Percentiles rank a stretch among this genome's conserved stretches.
Evolutionary conservation across 768 basidiomycete genomes (phyloP).

Genomic region (Trametes cingulata): DNA sequence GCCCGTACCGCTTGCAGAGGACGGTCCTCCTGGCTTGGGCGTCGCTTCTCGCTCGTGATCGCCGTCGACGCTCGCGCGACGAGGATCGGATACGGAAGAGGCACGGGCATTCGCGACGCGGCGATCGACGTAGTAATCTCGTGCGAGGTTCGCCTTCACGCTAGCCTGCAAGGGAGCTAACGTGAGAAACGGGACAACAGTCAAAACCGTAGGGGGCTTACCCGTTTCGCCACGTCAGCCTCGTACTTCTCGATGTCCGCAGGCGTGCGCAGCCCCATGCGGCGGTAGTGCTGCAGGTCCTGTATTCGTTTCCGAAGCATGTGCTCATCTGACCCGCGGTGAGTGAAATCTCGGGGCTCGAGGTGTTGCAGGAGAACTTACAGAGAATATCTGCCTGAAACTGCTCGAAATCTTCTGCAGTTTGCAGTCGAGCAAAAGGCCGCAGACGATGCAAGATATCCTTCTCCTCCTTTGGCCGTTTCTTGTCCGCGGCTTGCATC

Average conservation of each 20-base stretch:
- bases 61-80: conserved; percentile 43
- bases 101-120: conserved; percentile 51
- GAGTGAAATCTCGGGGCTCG: too few species aligned
- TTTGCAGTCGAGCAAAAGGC: conserved; percentile 89
- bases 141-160: conserved; percentile 56
- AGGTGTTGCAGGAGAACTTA: conserved; percentile 40
- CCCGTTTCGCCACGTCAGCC: conserved; percentile 68
- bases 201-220: conserved; percentile 38
- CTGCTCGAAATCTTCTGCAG: conserved; percentile 86
- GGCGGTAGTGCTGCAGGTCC: conserved; percentile 88
- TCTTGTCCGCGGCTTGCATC: conserved; percentile 93
- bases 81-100: conserved; percentile 54
- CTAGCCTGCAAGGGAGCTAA: conserved; percentile 47
- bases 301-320: conserved; percentile 84
- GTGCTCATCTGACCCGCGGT: conserved; percentile 66
- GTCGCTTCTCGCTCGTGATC: conserved; percentile 59
- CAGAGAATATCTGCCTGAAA: conserved; percentile 90
- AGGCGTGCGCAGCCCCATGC: conserved; percentile 77
- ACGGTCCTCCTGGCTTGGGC: conserved; percentile 45
- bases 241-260: conserved; percentile 95
- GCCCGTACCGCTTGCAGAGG: conserved; percentile 31
- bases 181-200: conserved; percentile 9
- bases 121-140: conserved; percentile 58
- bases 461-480: conserved; percentile 85
- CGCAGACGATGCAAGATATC: conserved; percentile 88